phyloP scores from a whole-genome alignment of 1,284 basidiomycete species.

The Fomitiporia mediterranea region DNA sequence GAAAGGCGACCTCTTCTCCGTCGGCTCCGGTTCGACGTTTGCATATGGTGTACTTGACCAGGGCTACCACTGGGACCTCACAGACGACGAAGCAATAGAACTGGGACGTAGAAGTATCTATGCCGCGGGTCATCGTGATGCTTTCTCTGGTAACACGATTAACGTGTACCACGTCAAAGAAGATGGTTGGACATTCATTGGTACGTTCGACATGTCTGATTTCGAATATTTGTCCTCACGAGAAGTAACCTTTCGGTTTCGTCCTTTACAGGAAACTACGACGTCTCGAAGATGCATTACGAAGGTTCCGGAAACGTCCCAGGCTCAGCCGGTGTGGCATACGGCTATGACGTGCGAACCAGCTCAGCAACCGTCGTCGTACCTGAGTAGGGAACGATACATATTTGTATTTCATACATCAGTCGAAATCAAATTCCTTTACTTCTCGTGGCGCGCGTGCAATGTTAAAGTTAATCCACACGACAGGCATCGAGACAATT shows the following conservation, averaged over 20 bases:
- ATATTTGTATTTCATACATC: neutral
- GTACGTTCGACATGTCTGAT: constrained; percentile 39
- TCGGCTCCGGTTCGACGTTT: constrained; percentile 97
- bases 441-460: neutral
- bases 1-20: constrained; percentile 96
- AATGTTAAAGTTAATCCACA: too few relatives aligned
- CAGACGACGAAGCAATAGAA: constrained; percentile 93
- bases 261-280: constrained; percentile 66
- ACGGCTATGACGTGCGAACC: constrained; percentile 69
- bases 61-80: constrained; percentile 91
- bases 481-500: neutral
- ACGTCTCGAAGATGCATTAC: constrained; percentile 76
- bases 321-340: constrained; percentile 56
- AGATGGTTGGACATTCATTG: constrained; percentile 90
- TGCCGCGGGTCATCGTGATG: constrained; percentile 96
- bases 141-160: constrained; percentile 95
- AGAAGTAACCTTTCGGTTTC: too few relatives aligned
- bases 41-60: constrained; percentile 99
- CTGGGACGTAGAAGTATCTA: constrained; percentile 94
- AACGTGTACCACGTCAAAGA: constrained; percentile 97
- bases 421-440: neutral
- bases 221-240: neutral
- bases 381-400: neutral
- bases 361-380: constrained; percentile 14
- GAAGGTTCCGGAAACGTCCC: constrained; percentile 69